Evolutionary conservation across 225 moss, liverwort and hornwort species (phyloP), one percentile per base, ranked within the genome.

Genomic region (Lunularia cruciata): DNA sequence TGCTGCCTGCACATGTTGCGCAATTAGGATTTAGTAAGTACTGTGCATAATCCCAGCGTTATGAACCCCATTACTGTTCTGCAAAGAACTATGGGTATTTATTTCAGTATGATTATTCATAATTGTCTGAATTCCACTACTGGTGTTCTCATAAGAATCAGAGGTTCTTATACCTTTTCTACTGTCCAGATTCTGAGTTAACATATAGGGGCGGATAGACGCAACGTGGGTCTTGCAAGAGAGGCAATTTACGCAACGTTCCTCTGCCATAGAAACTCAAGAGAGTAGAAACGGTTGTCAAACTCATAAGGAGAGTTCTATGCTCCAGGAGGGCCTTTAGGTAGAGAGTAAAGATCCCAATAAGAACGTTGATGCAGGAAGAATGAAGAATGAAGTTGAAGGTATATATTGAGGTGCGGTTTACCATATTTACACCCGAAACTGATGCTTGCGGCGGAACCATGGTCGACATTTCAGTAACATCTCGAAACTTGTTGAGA

Each of bases 1-100:
- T 69, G 87, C 88, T 70, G 75, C 84, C 94, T 94, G 78, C 56
- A 81, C 38, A 46, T 63, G 28, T 10, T 28, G 8, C 22, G 0
- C 6, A n/a, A n/a, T 12, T 35, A 53, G 15, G 33, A 19, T 22
- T 34, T 37, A 35, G 22, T n/a, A n/a, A n/a, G n/a, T n/a, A n/a
- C n/a, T n/a, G n/a, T n/a, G n/a, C n/a, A n/a, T n/a, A n/a, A n/a
- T n/a, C n/a, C n/a, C n/a, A n/a, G n/a, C n/a, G n/a, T n/a, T n/a
- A n/a, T n/a, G n/a, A n/a, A n/a, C n/a, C n/a, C n/a, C n/a, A n/a
- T n/a, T n/a, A n/a, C n/a, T n/a, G n/a, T n/a, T n/a, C n/a, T n/a
- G n/a, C n/a, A n/a, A n/a, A n/a, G n/a, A n/a, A n/a, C n/a, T n/a
- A n/a, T n/a, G n/a, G n/a, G n/a, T n/a, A n/a, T n/a, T n/a, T n/a